phyloP scores from a whole-genome alignment of 352 stramenopile species.

The Blastocystis sp. region DNA sequence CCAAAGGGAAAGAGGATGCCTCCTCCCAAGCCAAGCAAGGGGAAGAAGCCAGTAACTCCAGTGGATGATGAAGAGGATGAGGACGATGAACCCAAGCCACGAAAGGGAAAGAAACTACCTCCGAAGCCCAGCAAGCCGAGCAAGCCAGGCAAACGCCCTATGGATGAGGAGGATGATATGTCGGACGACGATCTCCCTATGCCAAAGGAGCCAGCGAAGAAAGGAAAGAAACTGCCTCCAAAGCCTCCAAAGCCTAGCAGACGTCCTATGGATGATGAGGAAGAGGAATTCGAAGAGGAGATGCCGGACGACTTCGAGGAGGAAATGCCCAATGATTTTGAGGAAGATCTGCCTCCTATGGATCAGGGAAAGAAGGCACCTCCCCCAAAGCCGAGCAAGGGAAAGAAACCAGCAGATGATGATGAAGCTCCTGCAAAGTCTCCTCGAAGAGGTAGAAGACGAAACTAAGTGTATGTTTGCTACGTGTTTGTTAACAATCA shows the following conservation, averaged over 20 bases:
- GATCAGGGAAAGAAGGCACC: neutral
- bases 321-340: neutral
- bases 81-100: neutral
- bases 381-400: neutral
- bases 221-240: neutral
- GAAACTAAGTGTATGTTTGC: neutral
- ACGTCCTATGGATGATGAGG: neutral
- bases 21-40: neutral
- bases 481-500: neutral
- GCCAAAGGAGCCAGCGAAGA: neutral
- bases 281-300: neutral
- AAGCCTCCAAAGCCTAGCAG: neutral
- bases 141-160: neutral
- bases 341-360: slow-evolving; percentile 20
- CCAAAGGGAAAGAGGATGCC: neutral
- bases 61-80: slow-evolving; percentile 16
- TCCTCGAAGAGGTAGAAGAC: slow-evolving; percentile 18
- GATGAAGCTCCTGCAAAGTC: neutral
- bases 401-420: neutral
- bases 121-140: neutral
- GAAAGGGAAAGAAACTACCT: slow-evolving; percentile 29
- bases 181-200: neutral
- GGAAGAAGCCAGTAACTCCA: neutral
- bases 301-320: neutral
- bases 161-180: neutral